Evolutionary conservation across 2,329 filamentous ascomycete genomes (phyloP).

Genomic region (Rutstroemia sp.): DNA sequence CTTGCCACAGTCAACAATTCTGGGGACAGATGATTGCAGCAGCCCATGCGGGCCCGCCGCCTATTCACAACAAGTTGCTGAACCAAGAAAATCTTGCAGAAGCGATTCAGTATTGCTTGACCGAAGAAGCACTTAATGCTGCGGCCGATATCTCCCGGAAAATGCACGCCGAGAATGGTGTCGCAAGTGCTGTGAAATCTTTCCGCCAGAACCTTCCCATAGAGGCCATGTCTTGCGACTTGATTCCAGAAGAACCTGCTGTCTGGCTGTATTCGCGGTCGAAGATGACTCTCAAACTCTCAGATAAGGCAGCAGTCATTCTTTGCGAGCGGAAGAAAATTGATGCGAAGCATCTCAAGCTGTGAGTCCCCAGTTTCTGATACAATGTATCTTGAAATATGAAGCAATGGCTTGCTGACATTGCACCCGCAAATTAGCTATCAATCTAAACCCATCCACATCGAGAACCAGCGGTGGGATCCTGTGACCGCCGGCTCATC

Average conservation of each 20-base stretch:
- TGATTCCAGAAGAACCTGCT: conserved; percentile 39
- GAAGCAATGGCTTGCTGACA: too few species aligned
- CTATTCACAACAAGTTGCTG: conserved; percentile 62
- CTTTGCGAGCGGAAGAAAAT: conserved; percentile 43
- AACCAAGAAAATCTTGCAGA: conserved; percentile 56
- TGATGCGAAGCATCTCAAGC: conserved; percentile 13
- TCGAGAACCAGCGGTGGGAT: neutral
- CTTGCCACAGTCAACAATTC: conserved; percentile 48
- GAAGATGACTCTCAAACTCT: conserved; percentile 49
- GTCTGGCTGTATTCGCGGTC: conserved; percentile 34
- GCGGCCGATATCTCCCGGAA: conserved; percentile 51
- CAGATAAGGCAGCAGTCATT: conserved; percentile 55
- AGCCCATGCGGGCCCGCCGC: conserved; percentile 57
- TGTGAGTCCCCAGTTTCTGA: conserved; percentile 10
- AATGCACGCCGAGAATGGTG: conserved; percentile 52
- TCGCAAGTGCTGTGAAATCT: conserved; percentile 51
- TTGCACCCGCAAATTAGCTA: neutral
- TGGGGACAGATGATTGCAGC: conserved; percentile 66
- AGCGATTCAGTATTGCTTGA: conserved; percentile 61
- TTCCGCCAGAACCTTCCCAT: conserved; percentile 50
- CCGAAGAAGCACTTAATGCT: conserved; percentile 47
- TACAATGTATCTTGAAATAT: too few species aligned
- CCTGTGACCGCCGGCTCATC: neutral
- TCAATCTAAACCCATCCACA: neutral
- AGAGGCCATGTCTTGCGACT: conserved; percentile 56